Evolutionary conservation across 495 filamentous ascomycete genomes (phyloP), one percentile per base, ranked within the genome.

Genomic region (Astrothelium subdiscretum): DNA sequence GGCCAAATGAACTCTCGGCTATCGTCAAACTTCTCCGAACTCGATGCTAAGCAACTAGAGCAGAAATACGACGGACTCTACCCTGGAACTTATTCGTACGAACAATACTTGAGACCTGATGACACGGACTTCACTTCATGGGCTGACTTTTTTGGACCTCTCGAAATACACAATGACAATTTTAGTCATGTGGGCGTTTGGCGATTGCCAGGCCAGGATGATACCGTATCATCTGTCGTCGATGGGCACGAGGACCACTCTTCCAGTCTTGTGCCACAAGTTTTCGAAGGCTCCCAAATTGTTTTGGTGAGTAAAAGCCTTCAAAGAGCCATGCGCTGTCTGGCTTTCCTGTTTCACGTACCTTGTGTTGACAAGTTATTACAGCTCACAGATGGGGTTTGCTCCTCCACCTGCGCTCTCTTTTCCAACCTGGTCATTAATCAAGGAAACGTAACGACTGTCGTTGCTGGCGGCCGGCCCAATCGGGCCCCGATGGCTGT

Each of bases 101-200:
- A 15, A 20, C 5, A 8, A 27, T 38, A 38, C 35, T 15, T 38
- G 8, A 38, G 35, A 38, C 35, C 35, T 38, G 24, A 20, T 27
- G 70, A 69, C 15, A 58, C 62, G 22, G 73, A 72, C 32, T 85
- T 82, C 68, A 67, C 69, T 2, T 80, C 77, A 2, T 85, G 81
- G 83, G 65, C 70, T 6, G 78, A 85, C 40, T 75, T 80, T 48
- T 82, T 75, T 63, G 81, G 81, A 0, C 79, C 80, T 18, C 64
- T 76, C 35, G 31, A 65, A 0, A 63, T 73, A 32, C 65, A 78
- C 24, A 76, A 72, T 0, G 78, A 81, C 60, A 65, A 73, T 13
- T 82, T 78, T 65, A 80, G 80, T 20, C 74, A 72, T 13, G 71
- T 70, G 31, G 38, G 12, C 5, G 20, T 24, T 54, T 20, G 12